Conservation (phyloP, 805 yeast genomes). For the Ogataea pilisensis region DNA sequence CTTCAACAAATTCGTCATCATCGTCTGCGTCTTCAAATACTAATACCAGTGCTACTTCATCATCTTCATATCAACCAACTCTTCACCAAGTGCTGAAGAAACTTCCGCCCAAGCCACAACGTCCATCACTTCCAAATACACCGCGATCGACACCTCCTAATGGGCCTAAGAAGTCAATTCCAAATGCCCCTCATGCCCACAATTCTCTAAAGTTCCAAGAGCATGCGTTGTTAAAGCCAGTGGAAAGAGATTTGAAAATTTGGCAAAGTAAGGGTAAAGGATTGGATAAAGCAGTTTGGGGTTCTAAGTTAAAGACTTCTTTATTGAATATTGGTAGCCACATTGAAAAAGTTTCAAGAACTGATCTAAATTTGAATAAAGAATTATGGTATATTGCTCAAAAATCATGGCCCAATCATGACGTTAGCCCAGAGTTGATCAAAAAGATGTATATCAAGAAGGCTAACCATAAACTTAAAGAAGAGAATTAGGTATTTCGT, state of each 20-base stretch:
- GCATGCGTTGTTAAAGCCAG: constrained; percentile 25
- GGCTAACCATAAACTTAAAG: too few relatives aligned
- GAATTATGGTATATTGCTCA: constrained; percentile 31
- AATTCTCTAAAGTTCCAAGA: constrained; percentile 1
- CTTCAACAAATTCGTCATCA: constrained; percentile 9
- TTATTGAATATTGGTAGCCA: constrained; percentile 28
- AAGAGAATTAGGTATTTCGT: too few relatives aligned
- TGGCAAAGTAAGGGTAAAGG: constrained; percentile 33
- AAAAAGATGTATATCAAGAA: constrained; percentile 31
- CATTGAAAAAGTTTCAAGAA: constrained; percentile 25
- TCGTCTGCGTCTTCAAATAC: constrained; percentile 8
- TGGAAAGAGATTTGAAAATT: constrained; percentile 25
- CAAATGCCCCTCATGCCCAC: constrained; percentile 11
- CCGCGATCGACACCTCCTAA: too few relatives aligned
- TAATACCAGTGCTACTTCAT: constrained; percentile 3
- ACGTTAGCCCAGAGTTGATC: constrained; percentile 27
- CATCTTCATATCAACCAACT: constrained; percentile 14
- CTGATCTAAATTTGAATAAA: constrained; percentile 18
- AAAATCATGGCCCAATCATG: constrained; percentile 32
- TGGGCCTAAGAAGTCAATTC: constrained; percentile 5
- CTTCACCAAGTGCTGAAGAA: constrained; percentile 20
- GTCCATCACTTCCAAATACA: not conserved
- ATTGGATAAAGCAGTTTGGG: constrained; percentile 30
- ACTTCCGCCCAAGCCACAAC: constrained; percentile 10
- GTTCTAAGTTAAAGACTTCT: constrained; percentile 25